Evolutionary conservation across 345 rosid species (phyloP).

Genomic region (Erucastrum elatum): DNA sequence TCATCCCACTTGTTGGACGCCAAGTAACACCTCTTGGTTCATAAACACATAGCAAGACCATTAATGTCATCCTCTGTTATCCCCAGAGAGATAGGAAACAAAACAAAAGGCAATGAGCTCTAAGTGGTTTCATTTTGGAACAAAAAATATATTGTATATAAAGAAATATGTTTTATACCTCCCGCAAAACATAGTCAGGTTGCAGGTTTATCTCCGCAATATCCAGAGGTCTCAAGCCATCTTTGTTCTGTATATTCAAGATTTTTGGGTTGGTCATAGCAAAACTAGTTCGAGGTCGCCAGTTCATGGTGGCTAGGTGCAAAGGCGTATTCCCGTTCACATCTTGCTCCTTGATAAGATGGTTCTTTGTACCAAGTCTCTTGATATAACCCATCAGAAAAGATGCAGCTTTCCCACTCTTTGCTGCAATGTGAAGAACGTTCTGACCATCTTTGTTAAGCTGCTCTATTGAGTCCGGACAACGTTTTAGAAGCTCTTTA

Average conservation of each 20-base stretch:
- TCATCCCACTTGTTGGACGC: background rate
- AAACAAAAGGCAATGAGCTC: background rate
- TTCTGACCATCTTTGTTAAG: slow-evolving; percentile 16
- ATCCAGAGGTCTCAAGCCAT: background rate
- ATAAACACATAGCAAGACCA: background rate
- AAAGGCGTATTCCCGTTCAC: slow-evolving; percentile 29
- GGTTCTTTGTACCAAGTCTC: background rate
- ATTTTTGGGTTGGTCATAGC: background rate
- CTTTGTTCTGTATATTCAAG: background rate
- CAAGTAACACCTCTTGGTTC: background rate
- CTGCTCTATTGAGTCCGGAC: background rate
- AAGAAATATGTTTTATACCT: background rate
- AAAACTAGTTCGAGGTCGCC: slow-evolving; percentile 1
- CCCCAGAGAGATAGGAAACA: background rate
- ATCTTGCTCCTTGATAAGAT: slow-evolving; percentile 11
- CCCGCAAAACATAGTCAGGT: background rate
- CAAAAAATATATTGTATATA: background rate
- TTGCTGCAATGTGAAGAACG: slow-evolving; percentile 16
- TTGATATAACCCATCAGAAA: background rate
- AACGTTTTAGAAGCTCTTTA: background rate
- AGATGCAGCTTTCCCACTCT: background rate
- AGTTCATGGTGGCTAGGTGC: slow-evolving; percentile 18
- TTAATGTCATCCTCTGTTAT: background rate
- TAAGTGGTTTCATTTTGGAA: background rate
- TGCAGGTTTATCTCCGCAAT: background rate